Conservation (phyloP, 1,284 basidiomycete species). For the Ceratobasidium sp. region DNA sequence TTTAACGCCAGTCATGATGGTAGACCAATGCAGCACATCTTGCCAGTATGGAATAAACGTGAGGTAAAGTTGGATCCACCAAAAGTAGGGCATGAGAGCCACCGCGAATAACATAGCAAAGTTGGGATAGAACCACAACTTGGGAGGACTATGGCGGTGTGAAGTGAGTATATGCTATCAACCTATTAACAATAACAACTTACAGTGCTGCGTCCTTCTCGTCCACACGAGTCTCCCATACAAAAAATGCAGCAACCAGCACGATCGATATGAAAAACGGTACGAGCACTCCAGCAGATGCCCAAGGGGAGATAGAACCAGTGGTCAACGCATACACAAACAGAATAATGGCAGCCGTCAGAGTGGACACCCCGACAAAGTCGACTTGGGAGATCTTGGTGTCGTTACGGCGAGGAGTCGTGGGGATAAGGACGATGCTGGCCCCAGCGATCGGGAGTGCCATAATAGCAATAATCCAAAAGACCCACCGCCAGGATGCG, state of each 20-base stretch:
- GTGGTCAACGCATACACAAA: slow-evolving; percentile 67
- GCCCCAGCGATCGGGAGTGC: slow-evolving; percentile 58
- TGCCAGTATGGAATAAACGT: slow-evolving; percentile 57
- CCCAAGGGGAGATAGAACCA: slow-evolving; percentile 63
- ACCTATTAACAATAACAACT: slow-evolving; percentile 32
- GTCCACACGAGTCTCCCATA: slow-evolving; percentile 60
- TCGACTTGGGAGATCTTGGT: slow-evolving; percentile 55
- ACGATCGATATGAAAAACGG: slow-evolving; percentile 62
- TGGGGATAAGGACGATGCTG: slow-evolving; percentile 58
- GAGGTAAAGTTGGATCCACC: slow-evolving; percentile 53
- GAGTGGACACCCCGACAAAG: slow-evolving; percentile 54
- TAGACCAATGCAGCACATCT: slow-evolving; percentile 57
- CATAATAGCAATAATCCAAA: slow-evolving; percentile 62
- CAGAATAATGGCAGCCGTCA: slow-evolving; percentile 56
- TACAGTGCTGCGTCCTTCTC: slow-evolving; percentile 60
- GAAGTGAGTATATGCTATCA: neutral
- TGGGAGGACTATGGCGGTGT: slow-evolving; percentile 56
- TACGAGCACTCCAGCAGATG: slow-evolving; percentile 59
- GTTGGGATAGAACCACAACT: slow-evolving; percentile 59
- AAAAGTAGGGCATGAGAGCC: slow-evolving; percentile 60
- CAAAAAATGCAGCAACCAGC: slow-evolving; percentile 59
- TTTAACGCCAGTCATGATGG: slow-evolving; percentile 55
- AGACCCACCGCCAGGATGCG: slow-evolving; percentile 63
- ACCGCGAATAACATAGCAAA: slow-evolving; percentile 59
- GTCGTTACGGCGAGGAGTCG: slow-evolving; percentile 35